Percentiles rank a stretch among this genome's conserved stretches.
Conservation (phyloP, 1,139 yeast genomes). For the Saccharomycopsis crataegensis region DNA sequence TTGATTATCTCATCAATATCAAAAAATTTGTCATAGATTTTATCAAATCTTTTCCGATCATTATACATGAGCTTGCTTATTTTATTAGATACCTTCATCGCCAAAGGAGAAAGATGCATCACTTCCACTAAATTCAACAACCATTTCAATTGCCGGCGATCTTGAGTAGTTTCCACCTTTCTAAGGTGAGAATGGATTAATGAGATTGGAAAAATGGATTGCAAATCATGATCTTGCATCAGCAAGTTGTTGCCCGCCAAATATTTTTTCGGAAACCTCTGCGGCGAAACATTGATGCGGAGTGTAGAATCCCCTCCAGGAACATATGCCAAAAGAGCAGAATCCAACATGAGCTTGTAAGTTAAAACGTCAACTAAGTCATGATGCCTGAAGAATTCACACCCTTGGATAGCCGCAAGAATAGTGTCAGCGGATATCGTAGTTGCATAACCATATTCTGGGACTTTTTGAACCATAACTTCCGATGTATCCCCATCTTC, state of each 20-base stretch:
- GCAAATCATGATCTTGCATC: not conserved
- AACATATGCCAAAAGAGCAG: not conserved
- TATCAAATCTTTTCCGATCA: conserved; percentile 3
- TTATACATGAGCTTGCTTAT: not conserved
- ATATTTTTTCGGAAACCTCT: not conserved
- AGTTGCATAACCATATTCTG: too few relatives aligned
- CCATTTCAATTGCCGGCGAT: conserved; percentile 7
- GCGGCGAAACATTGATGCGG: not conserved
- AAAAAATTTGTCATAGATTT: conserved; percentile 6
- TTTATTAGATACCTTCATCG: not conserved
- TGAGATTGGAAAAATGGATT: not conserved
- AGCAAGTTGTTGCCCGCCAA: conserved; percentile 2
- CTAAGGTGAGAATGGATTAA: not conserved
- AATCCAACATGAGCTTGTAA: not conserved
- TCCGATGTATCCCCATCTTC: not conserved
- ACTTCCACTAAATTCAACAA: not conserved
- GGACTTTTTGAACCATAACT: not conserved
- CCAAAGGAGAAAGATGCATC: conserved; percentile 5
- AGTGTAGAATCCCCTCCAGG: not conserved
- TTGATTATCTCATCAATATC: conserved; percentile 5
- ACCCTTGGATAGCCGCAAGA: not conserved
- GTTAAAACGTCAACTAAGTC: conserved; percentile 1
- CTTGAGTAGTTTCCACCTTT: not conserved
- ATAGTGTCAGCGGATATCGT: not conserved
- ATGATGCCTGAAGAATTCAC: not conserved